Evolutionary conservation across 345 rosid species (phyloP).

Genomic region (Raphanus raphanistrum): DNA sequence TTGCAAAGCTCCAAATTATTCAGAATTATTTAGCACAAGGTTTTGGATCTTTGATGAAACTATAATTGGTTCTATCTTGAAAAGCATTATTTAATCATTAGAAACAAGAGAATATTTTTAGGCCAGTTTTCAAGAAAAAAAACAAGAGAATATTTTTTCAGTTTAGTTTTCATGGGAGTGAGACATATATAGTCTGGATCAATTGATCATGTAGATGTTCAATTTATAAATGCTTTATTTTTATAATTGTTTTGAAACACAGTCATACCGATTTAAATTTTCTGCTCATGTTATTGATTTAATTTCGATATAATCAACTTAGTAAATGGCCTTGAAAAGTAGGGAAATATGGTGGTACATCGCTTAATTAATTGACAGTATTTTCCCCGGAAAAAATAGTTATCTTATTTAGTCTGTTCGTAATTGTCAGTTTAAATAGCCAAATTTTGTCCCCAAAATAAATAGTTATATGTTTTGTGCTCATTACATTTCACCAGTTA

Average conservation of each 20-base stretch:
- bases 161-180: no score
- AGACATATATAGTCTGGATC: background rate
- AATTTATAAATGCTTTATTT: background rate
- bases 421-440: background rate
- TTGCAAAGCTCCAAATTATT: background rate
- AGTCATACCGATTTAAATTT: background rate
- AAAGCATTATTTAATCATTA: background rate
- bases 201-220: background rate
- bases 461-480: background rate
- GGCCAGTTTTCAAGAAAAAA: no score
- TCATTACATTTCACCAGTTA: constrained; percentile 1
- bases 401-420: background rate
- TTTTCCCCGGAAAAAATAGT: background rate
- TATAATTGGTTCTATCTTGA: background rate
- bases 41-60: background rate
- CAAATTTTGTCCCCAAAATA: no score
- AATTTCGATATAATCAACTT: background rate
- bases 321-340: background rate
- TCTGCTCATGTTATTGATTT: background rate
- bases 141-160: no score
- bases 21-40: constrained; percentile 5
- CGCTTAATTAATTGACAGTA: background rate
- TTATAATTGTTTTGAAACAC: background rate
- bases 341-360: background rate
- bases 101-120: background rate